Conservation (phyloP, 2,329 filamentous ascomycete species). For the Trichoderma sp. region DNA sequence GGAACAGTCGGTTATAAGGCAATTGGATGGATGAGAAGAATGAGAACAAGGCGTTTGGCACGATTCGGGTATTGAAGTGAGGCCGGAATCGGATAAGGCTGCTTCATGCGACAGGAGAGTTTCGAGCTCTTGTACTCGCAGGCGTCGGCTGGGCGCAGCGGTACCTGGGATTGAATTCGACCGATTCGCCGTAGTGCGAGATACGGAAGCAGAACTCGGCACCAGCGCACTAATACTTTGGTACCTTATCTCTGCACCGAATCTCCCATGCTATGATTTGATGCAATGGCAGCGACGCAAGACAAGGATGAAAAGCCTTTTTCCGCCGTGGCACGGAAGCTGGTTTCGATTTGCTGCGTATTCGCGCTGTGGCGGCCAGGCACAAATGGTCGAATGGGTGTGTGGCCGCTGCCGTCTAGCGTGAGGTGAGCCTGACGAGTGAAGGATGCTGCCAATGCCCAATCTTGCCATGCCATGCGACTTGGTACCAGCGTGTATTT, state of each 20-base stretch:
- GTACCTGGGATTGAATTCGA: neutral
- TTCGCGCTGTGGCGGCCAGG: neutral
- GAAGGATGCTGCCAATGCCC: neutral
- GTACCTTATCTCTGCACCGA: neutral
- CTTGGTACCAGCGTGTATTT: neutral
- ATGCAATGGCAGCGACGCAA: neutral
- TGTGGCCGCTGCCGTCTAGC: neutral
- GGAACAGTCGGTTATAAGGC: neutral
- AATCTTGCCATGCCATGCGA: neutral
- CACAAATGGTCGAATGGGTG: neutral
- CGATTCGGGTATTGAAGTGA: neutral
- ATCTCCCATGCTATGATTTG: neutral
- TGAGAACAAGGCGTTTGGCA: constrained; percentile 1
- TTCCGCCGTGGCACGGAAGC: neutral
- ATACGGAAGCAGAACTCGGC: neutral
- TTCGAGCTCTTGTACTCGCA: neutral
- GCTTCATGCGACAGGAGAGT: neutral
- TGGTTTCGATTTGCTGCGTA: neutral
- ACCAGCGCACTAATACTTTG: neutral
- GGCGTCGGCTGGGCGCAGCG: neutral
- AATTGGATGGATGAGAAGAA: neutral
- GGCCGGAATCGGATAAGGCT: constrained; percentile 24
- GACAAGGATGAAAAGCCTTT: neutral
- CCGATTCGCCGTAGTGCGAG: neutral
- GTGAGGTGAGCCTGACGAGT: neutral